phyloP scores from a whole-genome alignment of 345 rosid genomes.

The Euphorbia pulcherrima region DNA sequence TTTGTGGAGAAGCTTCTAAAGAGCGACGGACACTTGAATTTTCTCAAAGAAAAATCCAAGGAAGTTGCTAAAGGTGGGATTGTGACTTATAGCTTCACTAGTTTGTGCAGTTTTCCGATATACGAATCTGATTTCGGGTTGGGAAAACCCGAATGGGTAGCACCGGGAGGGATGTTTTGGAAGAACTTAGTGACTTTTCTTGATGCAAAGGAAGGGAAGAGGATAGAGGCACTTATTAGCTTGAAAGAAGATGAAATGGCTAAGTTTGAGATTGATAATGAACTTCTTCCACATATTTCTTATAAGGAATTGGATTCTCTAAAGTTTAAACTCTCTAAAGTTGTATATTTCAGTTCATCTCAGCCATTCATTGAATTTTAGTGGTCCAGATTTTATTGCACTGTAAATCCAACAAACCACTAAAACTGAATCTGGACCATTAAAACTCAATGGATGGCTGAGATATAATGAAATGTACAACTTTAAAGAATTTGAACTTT shows the following conservation, averaged over 20 bases:
- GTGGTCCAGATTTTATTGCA: too few relatives aligned
- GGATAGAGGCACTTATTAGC: slow-evolving; percentile 8
- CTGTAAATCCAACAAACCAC: too few relatives aligned
- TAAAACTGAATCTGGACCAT: too few relatives aligned
- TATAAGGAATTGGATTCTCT: background rate
- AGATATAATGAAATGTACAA: too few relatives aligned
- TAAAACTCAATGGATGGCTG: too few relatives aligned
- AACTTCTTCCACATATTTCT: slow-evolving; percentile 5
- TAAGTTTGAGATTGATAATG: slow-evolving; percentile 5
- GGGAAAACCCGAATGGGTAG: slow-evolving; percentile 13
- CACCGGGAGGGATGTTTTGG: background rate
- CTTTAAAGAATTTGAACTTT: too few relatives aligned
- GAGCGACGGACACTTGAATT: background rate
- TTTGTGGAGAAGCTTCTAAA: background rate
- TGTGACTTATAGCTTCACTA: background rate
- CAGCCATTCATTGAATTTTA: too few relatives aligned
- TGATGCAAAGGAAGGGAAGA: background rate
- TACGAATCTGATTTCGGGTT: slow-evolving; percentile 16
- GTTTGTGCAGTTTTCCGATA: slow-evolving; percentile 9
- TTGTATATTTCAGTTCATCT: too few relatives aligned
- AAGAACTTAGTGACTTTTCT: background rate
- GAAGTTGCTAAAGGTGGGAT: background rate
- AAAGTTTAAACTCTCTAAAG: too few relatives aligned
- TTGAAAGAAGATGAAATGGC: slow-evolving; percentile 14
- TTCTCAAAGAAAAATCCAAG: background rate